Conservation (phyloP, 116 monocot genomes). For the Zostera marina region DNA sequence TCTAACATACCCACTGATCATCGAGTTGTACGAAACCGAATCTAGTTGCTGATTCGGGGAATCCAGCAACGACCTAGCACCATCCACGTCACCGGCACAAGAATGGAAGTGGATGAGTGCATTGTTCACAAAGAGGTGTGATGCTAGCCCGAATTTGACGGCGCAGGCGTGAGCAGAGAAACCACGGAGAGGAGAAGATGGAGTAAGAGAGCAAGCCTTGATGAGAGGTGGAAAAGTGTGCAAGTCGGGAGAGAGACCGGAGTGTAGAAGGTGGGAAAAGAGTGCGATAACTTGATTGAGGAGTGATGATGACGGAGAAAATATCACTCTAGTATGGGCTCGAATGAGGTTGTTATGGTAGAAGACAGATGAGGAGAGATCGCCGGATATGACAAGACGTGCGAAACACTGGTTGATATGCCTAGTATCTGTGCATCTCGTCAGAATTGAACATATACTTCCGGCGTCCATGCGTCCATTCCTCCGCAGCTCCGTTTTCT, state of each 20-base stretch:
- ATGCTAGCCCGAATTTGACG: constrained; percentile 3
- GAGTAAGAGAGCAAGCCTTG: constrained; percentile 8
- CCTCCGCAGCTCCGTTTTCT: neutral
- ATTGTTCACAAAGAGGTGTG: constrained; percentile 9
- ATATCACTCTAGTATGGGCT: constrained; percentile 4
- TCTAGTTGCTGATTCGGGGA: neutral
- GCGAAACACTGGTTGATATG: constrained; percentile 10
- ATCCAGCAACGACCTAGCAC: constrained; percentile 1
- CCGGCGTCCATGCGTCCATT: neutral
- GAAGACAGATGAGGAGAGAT: constrained; percentile 10
- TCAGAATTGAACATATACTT: neutral
- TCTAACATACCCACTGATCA: constrained; percentile 12
- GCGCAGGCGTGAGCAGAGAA: constrained; percentile 8
- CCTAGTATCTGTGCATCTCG: neutral
- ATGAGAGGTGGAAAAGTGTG: constrained; percentile 18
- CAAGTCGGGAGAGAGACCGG: constrained; percentile 7
- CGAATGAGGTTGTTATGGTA: constrained; percentile 16
- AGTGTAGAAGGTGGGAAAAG: constrained; percentile 13
- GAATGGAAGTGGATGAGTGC: constrained; percentile 19
- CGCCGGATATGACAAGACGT: constrained; percentile 7
- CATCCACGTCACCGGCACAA: neutral
- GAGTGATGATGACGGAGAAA: no score
- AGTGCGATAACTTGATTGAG: constrained; percentile 3
- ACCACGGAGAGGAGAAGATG: constrained; percentile 5
- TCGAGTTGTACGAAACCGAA: constrained; percentile 13